Evolutionary conservation across 306 rosid species (phyloP).

Genomic region (Macrotyloma uniflorum): DNA sequence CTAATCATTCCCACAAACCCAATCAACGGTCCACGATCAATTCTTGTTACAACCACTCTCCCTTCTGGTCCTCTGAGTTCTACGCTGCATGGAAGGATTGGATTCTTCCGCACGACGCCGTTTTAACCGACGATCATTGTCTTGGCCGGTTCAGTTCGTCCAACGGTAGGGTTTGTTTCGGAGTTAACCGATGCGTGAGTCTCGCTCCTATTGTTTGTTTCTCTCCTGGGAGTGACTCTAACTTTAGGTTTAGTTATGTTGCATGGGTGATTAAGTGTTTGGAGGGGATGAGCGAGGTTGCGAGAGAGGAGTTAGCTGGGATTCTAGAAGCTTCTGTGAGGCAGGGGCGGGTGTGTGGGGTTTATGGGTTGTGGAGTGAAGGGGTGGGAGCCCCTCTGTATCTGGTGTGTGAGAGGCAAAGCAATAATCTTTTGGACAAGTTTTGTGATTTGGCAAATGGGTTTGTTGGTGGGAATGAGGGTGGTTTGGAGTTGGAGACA

Average conservation of each 20-base stretch:
- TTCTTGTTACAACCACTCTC: slow-evolving; percentile 25
- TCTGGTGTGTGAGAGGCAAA: slow-evolving; percentile 61
- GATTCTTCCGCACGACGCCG: slow-evolving; percentile 61
- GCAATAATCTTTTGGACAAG: slow-evolving; percentile 47
- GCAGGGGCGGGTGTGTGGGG: slow-evolving; percentile 52
- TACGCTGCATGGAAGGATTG: slow-evolving; percentile 67
- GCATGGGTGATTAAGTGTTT: slow-evolving; percentile 66
- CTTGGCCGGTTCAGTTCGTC: slow-evolving; percentile 39
- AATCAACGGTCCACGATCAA: slow-evolving; percentile 31
- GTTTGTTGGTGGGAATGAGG: slow-evolving; percentile 38
- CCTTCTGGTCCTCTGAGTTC: slow-evolving; percentile 75
- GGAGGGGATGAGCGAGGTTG: slow-evolving; percentile 61
- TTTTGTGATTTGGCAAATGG: slow-evolving; percentile 42
- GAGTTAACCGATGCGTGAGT: slow-evolving; percentile 50
- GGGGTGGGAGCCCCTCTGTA: slow-evolving; percentile 59
- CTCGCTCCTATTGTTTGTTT: slow-evolving; percentile 55
- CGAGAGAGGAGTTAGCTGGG: slow-evolving; percentile 62
- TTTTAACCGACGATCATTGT: slow-evolving; percentile 40
- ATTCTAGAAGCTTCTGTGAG: slow-evolving; percentile 59
- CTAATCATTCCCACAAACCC: slow-evolving; percentile 1
- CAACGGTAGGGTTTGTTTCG: slow-evolving; percentile 47
- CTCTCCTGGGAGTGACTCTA: slow-evolving; percentile 23
- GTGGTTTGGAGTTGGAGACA: slow-evolving; percentile 37
- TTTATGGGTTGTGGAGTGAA: slow-evolving; percentile 84
- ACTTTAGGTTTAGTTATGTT: slow-evolving; percentile 56